A percentile compares a stretch with the other conserved stretches of the same genome.
phyloP scores from a whole-genome alignment of 768 basidiomycete species.

The Pisolithus sp. region DNA sequence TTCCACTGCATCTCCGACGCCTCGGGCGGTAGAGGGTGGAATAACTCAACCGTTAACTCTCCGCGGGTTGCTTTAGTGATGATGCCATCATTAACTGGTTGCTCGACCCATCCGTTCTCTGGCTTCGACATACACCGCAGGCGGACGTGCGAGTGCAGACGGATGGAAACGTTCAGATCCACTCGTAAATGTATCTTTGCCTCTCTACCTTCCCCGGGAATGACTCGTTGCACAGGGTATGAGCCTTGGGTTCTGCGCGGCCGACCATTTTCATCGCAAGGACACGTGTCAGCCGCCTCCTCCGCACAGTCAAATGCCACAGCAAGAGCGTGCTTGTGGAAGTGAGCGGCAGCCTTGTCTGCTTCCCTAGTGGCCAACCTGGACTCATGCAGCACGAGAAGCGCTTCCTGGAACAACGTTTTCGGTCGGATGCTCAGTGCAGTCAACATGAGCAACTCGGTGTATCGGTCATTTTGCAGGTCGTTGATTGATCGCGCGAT shows the following conservation, averaged over 20 bases:
- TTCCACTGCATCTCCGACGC: conserved; percentile 56
- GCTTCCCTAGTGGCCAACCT: conserved; percentile 21
- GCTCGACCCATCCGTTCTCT: conserved; percentile 41
- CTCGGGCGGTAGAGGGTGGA: conserved; percentile 58
- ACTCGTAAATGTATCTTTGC: conserved; percentile 51
- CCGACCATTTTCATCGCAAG: conserved; percentile 56
- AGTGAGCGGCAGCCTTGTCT: conserved; percentile 33
- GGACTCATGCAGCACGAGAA: conserved; percentile 53
- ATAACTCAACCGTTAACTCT: conserved; percentile 46
- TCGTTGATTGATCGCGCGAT: conserved; percentile 38
- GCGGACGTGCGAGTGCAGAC: conserved; percentile 63
- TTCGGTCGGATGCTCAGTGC: conserved; percentile 46
- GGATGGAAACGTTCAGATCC: conserved; percentile 42
- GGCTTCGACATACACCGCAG: conserved; percentile 52
- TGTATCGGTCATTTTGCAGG: conserved; percentile 37
- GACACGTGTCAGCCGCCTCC: conserved; percentile 61
- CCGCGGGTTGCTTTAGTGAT: conserved; percentile 49
- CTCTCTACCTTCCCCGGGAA: conserved; percentile 24
- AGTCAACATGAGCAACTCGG: conserved; percentile 47
- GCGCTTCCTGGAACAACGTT: conserved; percentile 50
- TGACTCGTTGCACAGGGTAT: conserved; percentile 21
- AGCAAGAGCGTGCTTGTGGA: conserved; percentile 48
- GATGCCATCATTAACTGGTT: conserved; percentile 51
- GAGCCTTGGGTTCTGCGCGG: conserved; percentile 38
- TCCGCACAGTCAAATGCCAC: conserved; percentile 60